Base-by-base conservation (phyloP, 2,329 filamentous ascomycete genomes). In the Colletotrichum paranaense region DNA sequence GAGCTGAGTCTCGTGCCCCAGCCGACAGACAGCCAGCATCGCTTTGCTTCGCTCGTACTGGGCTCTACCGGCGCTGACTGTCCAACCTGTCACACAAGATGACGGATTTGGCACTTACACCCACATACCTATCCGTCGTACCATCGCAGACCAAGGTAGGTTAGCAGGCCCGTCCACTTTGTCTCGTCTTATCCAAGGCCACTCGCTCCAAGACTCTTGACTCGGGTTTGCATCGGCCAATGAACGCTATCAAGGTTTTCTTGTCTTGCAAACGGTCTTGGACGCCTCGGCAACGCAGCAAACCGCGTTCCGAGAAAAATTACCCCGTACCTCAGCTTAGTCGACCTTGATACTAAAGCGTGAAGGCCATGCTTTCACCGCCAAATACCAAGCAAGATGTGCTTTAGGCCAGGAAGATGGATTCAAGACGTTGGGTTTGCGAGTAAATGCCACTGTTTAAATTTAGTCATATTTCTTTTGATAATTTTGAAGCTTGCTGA, bases 201-300 rank as follows among this genome's bases (percentile, higher is more conserved):
- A 22, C n/a, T 35, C 30, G 8, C 52, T 22, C 28, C 52, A 19
- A 38, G 52, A 65, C 62, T 46, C 52, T 24, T 57, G 62, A 65
- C 62, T 55, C 62, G 42, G 22, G n/a, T 63, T 65, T 65, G 32
- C 52, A 22, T 22, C 49, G 52, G 52, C n/a, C 52, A 16, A 19
- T 30, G 52, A 52, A 38, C 32, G 49, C 24, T 52, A 30, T 42
- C 53, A 55, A 55, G 46, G 26, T 55, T 64, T 64, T 49, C 42
- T 49, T 55, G 62, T 55, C 46, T 53, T 22, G 62, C 49, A 55
- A 22, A 55, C 14, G 30, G 46, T 55, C 62, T 64, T 38, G 62
- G 46, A n/a, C 62, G 22, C 62, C 19, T 32, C 12, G 49, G 30
- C 49, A 53, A 53, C 46, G 30, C 35, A 26, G 46, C 28, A 38